phyloP scores from a whole-genome alignment of 2,329 filamentous ascomycete species.

The Pseudophaeomoniella oleicola region DNA sequence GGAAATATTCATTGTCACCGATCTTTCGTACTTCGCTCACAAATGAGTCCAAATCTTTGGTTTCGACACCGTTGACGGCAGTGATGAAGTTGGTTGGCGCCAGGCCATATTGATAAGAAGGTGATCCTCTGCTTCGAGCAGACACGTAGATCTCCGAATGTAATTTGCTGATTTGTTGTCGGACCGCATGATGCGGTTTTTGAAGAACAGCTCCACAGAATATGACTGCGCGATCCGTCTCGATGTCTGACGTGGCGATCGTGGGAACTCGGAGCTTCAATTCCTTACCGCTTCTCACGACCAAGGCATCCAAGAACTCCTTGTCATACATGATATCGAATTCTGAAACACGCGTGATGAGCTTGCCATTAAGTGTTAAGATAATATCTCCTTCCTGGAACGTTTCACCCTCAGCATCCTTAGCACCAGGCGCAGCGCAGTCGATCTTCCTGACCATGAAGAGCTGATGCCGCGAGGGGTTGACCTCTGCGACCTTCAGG shows the following conservation, averaged over 20 bases:
- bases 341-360: constrained; percentile 86
- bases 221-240: constrained; percentile 80
- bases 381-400: constrained; percentile 86
- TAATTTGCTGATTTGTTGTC: constrained; percentile 92
- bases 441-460: constrained; percentile 96
- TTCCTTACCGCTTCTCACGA: constrained; percentile 74
- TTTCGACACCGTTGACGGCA: constrained; percentile 79
- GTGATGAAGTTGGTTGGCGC: constrained; percentile 97
- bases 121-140: constrained; percentile 67
- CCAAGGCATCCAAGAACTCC: constrained; percentile 64
- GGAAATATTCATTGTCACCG: constrained; percentile 95
- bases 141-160: constrained; percentile 95
- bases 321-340: constrained; percentile 94
- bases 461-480: constrained; percentile 84
- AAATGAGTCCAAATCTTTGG: constrained; percentile 69
- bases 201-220: constrained; percentile 95
- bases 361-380: constrained; percentile 74
- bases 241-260: constrained; percentile 74
- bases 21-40: constrained; percentile 71
- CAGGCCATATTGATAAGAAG: constrained; percentile 77
- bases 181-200: constrained; percentile 84
- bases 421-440: constrained; percentile 34
- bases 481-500: constrained; percentile 70
- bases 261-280: constrained; percentile 66
- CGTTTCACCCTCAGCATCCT: constrained; percentile 35